Evolutionary conservation across 208 protist genomes (phyloP).

Genomic region (Leptomonas seymouri): DNA sequence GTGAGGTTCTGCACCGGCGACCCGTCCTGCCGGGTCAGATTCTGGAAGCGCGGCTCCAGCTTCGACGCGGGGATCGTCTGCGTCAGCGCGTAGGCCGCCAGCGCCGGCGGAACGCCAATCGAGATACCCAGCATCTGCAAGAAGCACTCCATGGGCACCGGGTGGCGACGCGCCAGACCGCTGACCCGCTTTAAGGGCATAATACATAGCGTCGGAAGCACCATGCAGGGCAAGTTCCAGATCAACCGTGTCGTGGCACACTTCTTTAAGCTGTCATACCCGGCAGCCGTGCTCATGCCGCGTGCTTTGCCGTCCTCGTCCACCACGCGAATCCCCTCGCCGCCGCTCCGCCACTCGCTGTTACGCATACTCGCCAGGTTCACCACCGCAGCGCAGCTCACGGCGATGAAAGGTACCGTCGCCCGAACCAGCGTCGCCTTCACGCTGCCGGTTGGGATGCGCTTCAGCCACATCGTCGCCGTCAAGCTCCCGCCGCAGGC

Average conservation of each 20-base stretch:
- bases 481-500: constrained; percentile 63
- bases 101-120: constrained; percentile 73
- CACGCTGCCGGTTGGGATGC: constrained; percentile 49
- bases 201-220: constrained; percentile 90
- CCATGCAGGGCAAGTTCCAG: constrained; percentile 86
- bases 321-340: constrained; percentile 75
- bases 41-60: constrained; percentile 68
- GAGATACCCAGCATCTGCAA: constrained; percentile 75
- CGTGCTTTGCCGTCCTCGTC: constrained; percentile 83
- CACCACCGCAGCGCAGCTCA: constrained; percentile 74
- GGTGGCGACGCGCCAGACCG: constrained; percentile 31
- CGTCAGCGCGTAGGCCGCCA: constrained; percentile 63
- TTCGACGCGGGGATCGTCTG: constrained; percentile 53
- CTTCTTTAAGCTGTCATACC: constrained; percentile 77
- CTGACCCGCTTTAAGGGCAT: constrained; percentile 50
- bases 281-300: constrained; percentile 77
- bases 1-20: constrained; percentile 61
- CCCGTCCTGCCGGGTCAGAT: constrained; percentile 67
- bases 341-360: constrained; percentile 86
- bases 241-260: constrained; percentile 77
- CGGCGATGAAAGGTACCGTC: constrained; percentile 86
- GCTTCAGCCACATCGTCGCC: constrained; percentile 68
- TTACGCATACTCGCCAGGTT: constrained; percentile 92
- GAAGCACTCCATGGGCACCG: constrained; percentile 47
- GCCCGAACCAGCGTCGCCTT: constrained; percentile 73